These are phyloP conservation scores for Vaccinium darrowii DNA, from an alignment of 148 eudicot species.

Conservation along the genomic window DNA sequence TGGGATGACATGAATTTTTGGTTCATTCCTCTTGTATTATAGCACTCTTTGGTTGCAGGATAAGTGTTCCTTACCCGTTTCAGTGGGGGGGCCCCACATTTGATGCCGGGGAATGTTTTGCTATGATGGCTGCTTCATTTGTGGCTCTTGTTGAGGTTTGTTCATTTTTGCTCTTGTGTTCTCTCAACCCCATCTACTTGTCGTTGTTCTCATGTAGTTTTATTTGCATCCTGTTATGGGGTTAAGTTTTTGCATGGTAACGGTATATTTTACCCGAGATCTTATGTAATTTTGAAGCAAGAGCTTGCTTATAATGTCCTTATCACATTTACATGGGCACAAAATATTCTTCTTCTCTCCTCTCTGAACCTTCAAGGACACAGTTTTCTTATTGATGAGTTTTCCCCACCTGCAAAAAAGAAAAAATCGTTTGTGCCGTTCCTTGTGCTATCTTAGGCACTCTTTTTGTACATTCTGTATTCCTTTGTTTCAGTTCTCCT, in stretches of 20 bases:
- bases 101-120: slow-evolving; percentile 95
- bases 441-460: neutral
- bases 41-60: slow-evolving; percentile 47
- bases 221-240: neutral
- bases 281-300: neutral
- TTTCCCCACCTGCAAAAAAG: neutral
- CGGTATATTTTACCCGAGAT: neutral
- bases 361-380: neutral
- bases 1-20: neutral
- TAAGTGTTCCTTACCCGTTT: slow-evolving; percentile 87
- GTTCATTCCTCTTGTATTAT: neutral
- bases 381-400: neutral
- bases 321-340: neutral
- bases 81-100: slow-evolving; percentile 98
- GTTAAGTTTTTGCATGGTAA: neutral
- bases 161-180: neutral
- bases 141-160: slow-evolving; percentile 93
- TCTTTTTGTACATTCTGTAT: neutral
- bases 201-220: neutral
- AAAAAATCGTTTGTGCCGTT: neutral
- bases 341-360: neutral
- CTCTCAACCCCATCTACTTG: neutral
- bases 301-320: neutral
- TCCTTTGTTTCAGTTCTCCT: neutral
- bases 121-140: slow-evolving; percentile 94